Evolutionary conservation across 352 stramenopile genomes (phyloP), one percentile per base, ranked within the genome.

Genomic region (Plasmopara halstedii): DNA sequence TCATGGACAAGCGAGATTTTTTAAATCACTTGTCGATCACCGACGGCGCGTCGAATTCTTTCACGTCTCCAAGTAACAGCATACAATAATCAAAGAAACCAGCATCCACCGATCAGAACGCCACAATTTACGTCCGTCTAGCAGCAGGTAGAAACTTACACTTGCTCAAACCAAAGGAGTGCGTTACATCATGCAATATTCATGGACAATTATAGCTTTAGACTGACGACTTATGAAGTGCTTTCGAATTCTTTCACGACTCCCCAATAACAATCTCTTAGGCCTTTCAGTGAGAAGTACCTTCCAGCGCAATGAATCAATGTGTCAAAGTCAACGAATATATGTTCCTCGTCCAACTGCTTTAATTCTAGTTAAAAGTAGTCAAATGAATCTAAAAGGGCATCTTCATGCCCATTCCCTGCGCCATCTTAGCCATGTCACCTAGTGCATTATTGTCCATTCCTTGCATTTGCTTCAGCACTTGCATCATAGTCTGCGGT

Each of bases 401-500:
- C 58, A 88, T 73, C 62, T 88, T 87, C 74, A 90, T 83, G 46
- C 82, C 79, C 57, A 87, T 80, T 39, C 58, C 40, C 39, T 68
- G 46, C 4, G 70, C 68, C 75, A 90, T 86, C 56, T 88, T 87
- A 45, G 70, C 58, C 73, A 94, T 89, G 38, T 90, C 74, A 44
- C 68, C 70, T 51, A 91, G 46, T 54, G 67, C 63, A 47, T 56
- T 79, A 7, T 77, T 72, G 52, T 94, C 82, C 74, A 85, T 83
- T 48, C 64, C 75, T 62, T 87, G 73, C 90, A 98, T 98, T 63
- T 97, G 88, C 68, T 95, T 81, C 62, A 99, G 81, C 88, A 97
- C 96, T 43, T 82, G 75, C 66, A 95, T 94, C 76, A 93, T 92
- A 58, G 81, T 78, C 62, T 91, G 74, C 19, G 76, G 62, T 0